These are phyloP conservation scores for Flaveria brownii DNA, from an alignment of 129 eudicot species.

Conservation along the genomic window DNA sequence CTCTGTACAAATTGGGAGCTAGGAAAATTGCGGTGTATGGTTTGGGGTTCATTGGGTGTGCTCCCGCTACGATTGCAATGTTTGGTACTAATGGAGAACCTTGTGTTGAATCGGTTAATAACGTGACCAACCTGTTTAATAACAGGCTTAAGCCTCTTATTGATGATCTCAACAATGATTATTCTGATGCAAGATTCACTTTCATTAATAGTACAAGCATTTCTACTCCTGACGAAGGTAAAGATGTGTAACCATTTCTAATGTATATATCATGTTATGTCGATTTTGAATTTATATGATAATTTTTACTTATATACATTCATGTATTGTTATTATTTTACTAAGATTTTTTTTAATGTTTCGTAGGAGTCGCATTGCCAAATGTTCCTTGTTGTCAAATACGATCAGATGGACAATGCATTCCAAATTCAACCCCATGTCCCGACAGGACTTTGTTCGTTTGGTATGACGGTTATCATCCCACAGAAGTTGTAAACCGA, in stretches of 20 bases:
- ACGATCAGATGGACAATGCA: constrained; percentile 28
- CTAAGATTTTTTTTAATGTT: neutral
- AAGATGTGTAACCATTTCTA: neutral
- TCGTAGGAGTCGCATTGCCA: constrained; percentile 22
- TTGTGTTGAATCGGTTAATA: constrained; percentile 35
- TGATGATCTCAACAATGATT: constrained; percentile 30
- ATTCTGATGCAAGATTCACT: constrained; percentile 36
- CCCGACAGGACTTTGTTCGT: constrained; percentile 9
- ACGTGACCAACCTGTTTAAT: constrained; percentile 37
- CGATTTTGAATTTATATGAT: neutral
- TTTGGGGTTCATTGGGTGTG: constrained; percentile 41
- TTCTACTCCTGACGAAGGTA: constrained; percentile 33
- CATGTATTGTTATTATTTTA: neutral
- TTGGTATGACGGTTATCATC: constrained; percentile 39
- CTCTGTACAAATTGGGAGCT: constrained; percentile 43
- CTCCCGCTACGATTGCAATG: constrained; percentile 32
- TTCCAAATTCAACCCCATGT: constrained; percentile 29
- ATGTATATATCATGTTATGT: neutral
- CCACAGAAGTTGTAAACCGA: constrained; percentile 27
- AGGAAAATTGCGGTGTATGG: constrained; percentile 50
- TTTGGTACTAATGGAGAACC: constrained; percentile 23
- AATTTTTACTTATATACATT: neutral
- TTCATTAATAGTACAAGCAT: constrained; percentile 30
- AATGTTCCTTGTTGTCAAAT: constrained; percentile 36
- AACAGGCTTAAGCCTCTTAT: constrained; percentile 43